Evolutionary conservation across 148 eudicot genomes (phyloP), one percentile per base, ranked within the genome.

Genomic region (Chenopodium album): DNA sequence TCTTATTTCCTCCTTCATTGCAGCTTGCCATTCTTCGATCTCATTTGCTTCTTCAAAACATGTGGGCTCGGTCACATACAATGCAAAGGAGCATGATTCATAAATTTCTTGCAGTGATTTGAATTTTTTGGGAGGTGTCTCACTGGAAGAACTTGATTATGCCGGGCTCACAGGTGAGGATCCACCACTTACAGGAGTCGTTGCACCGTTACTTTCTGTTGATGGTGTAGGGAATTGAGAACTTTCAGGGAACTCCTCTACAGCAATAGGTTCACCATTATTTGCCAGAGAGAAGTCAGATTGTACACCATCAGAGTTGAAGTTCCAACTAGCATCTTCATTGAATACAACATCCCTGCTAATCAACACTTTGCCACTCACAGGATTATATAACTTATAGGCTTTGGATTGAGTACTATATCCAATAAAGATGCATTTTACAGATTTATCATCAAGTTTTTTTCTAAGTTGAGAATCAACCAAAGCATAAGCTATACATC

Each of bases 401-500:
- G 80, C 85, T 78, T 85, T 85, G 41, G 82, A 85, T 13, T 78
- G 6, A 22, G 62, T 0, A 60, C 72, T 16, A 79, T 78, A 85
- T 11, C 82, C 76, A 14, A 85, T 14, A 67, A 85, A 85, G 37
- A 85, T 68, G n/a, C 75, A 82, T 73, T 81, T 85, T 75, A 12
- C 37, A 9, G 85, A 81, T 73, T 75, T 78, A 13, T 65, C 79
- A 73, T 82, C 87, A 14, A 85, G 76, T 59, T 81, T 85, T 59
- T 59, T 59, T 1, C 63, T 4, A 13, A 29, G 17, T 11, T 1
- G 52, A 69, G 62, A 47, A 19, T 70, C 71, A 20, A 63, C 54
- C 32, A 78, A 73, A 20, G 82, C 80, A 85, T 85, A 81, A 9
- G 78, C 67, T 16, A 81, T 81, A 60, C 80, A 84, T 59, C 63